These are phyloP conservation scores for Heliamphora exappendiculata DNA, from an alignment of 148 eudicot genomes.

Conservation along the genomic window DNA sequence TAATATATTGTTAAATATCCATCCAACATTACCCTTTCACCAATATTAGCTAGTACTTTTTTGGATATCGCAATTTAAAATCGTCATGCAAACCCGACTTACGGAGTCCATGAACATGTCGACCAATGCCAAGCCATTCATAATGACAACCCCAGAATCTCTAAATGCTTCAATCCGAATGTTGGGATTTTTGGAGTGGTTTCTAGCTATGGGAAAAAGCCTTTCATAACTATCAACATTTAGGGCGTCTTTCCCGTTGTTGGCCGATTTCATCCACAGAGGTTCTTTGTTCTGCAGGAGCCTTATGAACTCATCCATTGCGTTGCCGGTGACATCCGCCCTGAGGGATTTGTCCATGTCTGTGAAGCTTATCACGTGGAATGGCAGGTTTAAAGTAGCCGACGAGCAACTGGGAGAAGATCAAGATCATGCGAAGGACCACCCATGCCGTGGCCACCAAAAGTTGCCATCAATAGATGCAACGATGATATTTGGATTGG, in stretches of 20 bases:
- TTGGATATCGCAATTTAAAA: no score
- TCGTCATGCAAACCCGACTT: slow-evolving; percentile 19
- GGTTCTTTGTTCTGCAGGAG: slow-evolving; percentile 46
- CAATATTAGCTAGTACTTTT: no score
- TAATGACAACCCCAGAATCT: slow-evolving; percentile 43
- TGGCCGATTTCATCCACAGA: slow-evolving; percentile 43
- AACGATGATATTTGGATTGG: slow-evolving; percentile 33
- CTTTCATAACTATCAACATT: slow-evolving; percentile 34
- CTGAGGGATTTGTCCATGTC: slow-evolving; percentile 55
- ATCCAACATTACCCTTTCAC: no score
- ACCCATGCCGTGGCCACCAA: slow-evolving; percentile 13
- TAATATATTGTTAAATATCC: no score
- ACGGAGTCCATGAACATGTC: slow-evolving; percentile 60
- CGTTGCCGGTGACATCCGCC: slow-evolving; percentile 45
- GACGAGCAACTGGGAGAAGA: slow-evolving; percentile 31
- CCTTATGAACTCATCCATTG: slow-evolving; percentile 54
- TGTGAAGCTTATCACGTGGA: slow-evolving; percentile 26
- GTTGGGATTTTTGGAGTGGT: slow-evolving; percentile 24
- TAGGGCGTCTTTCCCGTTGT: slow-evolving; percentile 32
- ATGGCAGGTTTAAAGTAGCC: slow-evolving; percentile 12
- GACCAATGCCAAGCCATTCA: slow-evolving; percentile 49
- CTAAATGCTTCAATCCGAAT: slow-evolving; percentile 51
- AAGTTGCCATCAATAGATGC: slow-evolving; percentile 30
- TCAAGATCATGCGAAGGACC: slow-evolving; percentile 31
- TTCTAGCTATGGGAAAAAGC: slow-evolving; percentile 21